phyloP scores from a whole-genome alignment of 306 rosid species.

The Macrotyloma uniflorum region DNA sequence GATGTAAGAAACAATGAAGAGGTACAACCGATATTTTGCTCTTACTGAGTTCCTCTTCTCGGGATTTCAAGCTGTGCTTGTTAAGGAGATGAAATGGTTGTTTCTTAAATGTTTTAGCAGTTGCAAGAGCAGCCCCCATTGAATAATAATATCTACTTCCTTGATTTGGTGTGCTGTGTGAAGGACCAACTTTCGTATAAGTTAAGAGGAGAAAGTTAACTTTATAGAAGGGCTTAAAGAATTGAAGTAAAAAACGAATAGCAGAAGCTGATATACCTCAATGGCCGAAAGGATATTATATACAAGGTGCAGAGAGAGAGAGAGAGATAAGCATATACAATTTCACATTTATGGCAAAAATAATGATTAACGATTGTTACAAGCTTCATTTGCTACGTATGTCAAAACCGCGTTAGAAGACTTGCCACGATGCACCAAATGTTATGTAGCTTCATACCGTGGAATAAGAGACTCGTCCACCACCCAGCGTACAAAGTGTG shows the following conservation, averaged over 20 bases:
- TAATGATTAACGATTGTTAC: too few species aligned
- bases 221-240: neutral
- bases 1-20: neutral
- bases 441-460: too few species aligned
- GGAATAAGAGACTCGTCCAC: neutral
- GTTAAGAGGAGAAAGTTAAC: neutral
- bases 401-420: neutral
- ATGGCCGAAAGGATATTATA: neutral
- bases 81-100: neutral
- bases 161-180: conserved; percentile 1
- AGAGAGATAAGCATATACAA: neutral
- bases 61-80: too few species aligned
- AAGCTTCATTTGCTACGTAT: neutral
- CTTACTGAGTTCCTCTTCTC: too few species aligned
- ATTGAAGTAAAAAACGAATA: neutral
- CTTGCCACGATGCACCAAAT: neutral
- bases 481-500: neutral
- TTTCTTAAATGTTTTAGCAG: neutral
- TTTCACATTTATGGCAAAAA: too few species aligned
- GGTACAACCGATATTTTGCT: too few species aligned
- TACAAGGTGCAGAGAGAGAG: neutral
- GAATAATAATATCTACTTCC: neutral
- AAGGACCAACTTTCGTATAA: neutral
- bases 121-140: conserved; percentile 15
- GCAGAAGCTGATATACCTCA: neutral